phyloP scores from a whole-genome alignment of 371 early-diverging fungal genomes.

The Syncephalastrum contaminatum region DNA sequence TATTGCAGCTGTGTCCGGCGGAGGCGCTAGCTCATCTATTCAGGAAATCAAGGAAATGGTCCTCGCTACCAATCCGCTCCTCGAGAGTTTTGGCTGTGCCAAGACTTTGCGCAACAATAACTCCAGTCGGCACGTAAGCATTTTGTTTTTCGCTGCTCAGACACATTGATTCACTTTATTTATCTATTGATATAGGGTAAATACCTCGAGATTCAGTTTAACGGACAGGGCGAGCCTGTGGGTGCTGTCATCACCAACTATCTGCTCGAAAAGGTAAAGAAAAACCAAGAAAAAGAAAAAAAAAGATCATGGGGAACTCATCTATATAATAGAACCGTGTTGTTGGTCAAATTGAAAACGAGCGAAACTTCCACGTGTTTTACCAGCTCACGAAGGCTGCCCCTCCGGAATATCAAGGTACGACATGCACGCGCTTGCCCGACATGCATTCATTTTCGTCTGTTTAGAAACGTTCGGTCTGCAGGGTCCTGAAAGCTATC shows the following conservation, averaged over 20 bases:
- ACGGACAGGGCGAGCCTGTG: slow-evolving; percentile 86
- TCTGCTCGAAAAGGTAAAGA: slow-evolving; percentile 94
- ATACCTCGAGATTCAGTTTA: slow-evolving; percentile 98
- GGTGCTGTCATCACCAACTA: slow-evolving; percentile 99
- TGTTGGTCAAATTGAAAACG: slow-evolving; percentile 91
- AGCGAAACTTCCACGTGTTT: slow-evolving; percentile 99
- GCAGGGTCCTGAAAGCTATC: slow-evolving; percentile 79
- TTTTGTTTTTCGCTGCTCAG: not conserved
- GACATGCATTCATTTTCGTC: not conserved
- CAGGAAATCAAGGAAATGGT: slow-evolving; percentile 96
- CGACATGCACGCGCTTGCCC: not conserved
- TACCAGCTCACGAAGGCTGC: slow-evolving; percentile 87
- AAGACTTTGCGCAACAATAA: slow-evolving; percentile 99
- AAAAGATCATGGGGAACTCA: not conserved
- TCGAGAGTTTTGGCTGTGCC: slow-evolving; percentile 99
- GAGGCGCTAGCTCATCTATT: slow-evolving; percentile 72
- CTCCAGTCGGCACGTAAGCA: slow-evolving; percentile 92
- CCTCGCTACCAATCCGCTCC: slow-evolving; percentile 93
- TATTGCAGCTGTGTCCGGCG: slow-evolving; percentile 93
- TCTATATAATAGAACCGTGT: slow-evolving; percentile 73
- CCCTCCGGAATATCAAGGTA: slow-evolving; percentile 68
- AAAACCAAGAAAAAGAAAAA: not conserved
- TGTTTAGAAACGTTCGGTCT: slow-evolving; percentile 70
- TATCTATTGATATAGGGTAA: slow-evolving; percentile 70
- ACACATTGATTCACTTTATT: not conserved